A percentile compares a stretch with the other conserved stretches of the same genome.
Evolutionary conservation across 2,329 filamentous ascomycete genomes (phyloP).

Genomic region (Cladosporium sp.): DNA sequence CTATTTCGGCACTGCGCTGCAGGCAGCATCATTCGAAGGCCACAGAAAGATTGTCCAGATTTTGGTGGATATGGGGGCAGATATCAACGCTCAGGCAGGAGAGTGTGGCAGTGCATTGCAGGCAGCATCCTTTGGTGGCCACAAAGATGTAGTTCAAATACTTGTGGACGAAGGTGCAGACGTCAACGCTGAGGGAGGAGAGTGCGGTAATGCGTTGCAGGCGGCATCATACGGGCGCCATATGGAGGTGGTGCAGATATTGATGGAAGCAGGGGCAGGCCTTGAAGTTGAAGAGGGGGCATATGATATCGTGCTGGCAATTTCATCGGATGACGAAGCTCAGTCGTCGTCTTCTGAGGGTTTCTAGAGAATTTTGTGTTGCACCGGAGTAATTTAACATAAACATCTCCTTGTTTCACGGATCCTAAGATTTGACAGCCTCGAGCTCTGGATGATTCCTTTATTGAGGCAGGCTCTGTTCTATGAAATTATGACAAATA

Average conservation of each 20-base stretch:
- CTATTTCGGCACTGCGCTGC: constrained; percentile 14
- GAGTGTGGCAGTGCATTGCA: constrained; percentile 13
- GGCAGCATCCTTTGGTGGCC: constrained; percentile 12
- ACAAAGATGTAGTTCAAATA: constrained; percentile 5
- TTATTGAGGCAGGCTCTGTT: too few relatives aligned
- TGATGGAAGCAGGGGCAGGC: too few relatives aligned
- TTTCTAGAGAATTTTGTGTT: too few relatives aligned
- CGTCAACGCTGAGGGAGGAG: constrained; percentile 11
- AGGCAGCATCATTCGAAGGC: constrained; percentile 14
- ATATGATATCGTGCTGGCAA: too few relatives aligned
- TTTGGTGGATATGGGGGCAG: constrained; percentile 16
- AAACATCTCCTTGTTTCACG: too few relatives aligned
- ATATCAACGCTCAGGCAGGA: constrained; percentile 12
- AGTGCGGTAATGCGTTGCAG: constrained; percentile 9
- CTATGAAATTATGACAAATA: too few relatives aligned
- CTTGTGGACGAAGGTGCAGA: constrained; percentile 12
- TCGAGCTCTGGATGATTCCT: too few relatives aligned
- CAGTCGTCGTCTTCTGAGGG: too few relatives aligned
- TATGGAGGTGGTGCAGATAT: constrained; percentile 11
- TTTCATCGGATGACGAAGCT: too few relatives aligned
- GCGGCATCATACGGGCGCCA: constrained; percentile 4
- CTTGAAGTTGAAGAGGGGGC: too few relatives aligned
- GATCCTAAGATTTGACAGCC: too few relatives aligned
- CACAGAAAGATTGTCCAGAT: constrained; percentile 14
- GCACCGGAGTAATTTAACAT: too few relatives aligned